Evolutionary conservation across 2,329 filamentous ascomycete species (phyloP).

Genomic region (Verticillium albo-atrum): DNA sequence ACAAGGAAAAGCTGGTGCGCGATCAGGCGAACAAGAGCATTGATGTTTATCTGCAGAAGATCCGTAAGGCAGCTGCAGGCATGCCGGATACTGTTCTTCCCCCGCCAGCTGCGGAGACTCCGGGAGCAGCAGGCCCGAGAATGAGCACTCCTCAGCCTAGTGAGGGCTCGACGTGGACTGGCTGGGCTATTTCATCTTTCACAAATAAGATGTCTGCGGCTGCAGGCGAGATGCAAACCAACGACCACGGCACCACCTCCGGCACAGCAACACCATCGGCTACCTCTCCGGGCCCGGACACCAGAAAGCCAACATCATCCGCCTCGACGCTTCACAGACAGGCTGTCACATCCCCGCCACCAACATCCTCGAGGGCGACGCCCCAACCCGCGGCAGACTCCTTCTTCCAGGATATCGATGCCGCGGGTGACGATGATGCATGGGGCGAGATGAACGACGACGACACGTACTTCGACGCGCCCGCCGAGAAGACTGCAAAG

Average conservation of each 20-base stretch:
- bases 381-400: constrained; percentile 43
- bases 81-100: constrained; percentile 81
- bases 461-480: constrained; percentile 30
- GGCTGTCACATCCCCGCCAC: constrained; percentile 48
- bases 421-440: constrained; percentile 63
- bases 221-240: constrained; percentile 76
- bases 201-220: constrained; percentile 88
- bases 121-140: constrained; percentile 58
- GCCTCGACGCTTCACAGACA: constrained; percentile 58
- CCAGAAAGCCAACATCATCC: constrained; percentile 40
- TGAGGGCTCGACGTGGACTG: constrained; percentile 70
- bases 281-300: constrained; percentile 33
- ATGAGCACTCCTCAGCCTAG: constrained; percentile 72
- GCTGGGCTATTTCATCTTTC: constrained; percentile 98
- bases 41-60: constrained; percentile 77
- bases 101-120: constrained; percentile 50
- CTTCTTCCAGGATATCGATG: constrained; percentile 51
- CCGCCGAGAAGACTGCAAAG: constrained; percentile 23
- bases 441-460: constrained; percentile 67
- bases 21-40: constrained; percentile 89
- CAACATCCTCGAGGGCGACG: constrained; percentile 40
- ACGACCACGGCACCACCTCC: constrained; percentile 34
- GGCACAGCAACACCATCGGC: constrained; percentile 33
- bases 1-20: constrained; percentile 92
- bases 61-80: constrained; percentile 70